Conservation (phyloP, 306 rosid genomes). For the Pachyrhizus erosus region DNA sequence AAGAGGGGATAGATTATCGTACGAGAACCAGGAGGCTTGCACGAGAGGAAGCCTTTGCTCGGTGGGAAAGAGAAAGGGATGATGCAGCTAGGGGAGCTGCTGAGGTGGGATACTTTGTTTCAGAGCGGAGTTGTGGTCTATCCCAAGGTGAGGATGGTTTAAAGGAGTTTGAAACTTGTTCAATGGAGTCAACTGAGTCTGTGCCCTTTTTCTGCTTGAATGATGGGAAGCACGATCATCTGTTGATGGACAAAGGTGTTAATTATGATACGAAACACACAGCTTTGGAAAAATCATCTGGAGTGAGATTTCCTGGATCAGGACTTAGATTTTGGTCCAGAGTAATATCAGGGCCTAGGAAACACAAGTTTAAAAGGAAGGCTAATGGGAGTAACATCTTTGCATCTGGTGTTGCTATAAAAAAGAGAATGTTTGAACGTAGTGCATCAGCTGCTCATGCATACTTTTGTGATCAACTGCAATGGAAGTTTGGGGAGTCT, state of each 20-base stretch:
- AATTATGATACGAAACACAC: constrained; percentile 84
- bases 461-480: constrained; percentile 66
- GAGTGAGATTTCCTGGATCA: constrained; percentile 70
- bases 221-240: constrained; percentile 82
- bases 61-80: constrained; percentile 75
- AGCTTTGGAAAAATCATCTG: constrained; percentile 83
- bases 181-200: constrained; percentile 41
- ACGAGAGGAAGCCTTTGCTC: constrained; percentile 70
- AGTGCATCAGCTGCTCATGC: constrained; percentile 76
- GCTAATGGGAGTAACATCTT: constrained; percentile 59
- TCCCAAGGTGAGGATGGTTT: constrained; percentile 56
- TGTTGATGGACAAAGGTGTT: constrained; percentile 80
- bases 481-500: constrained; percentile 54
- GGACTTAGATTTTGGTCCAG: constrained; percentile 79
- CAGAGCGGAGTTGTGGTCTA: constrained; percentile 55
- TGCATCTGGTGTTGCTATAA: constrained; percentile 55
- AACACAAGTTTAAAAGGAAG: constrained; percentile 69
- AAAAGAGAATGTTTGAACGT: constrained; percentile 74
- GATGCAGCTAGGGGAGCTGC: constrained; percentile 79
- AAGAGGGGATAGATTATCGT: constrained; percentile 84
- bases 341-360: constrained; percentile 59
- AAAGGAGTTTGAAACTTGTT: constrained; percentile 49
- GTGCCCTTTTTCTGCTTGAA: constrained; percentile 61
- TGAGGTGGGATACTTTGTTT: constrained; percentile 72
- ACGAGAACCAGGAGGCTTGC: constrained; percentile 80